Evolutionary conservation across 2,329 filamentous ascomycete species (phyloP).

Genomic region (Cladorrhinum sp.): DNA sequence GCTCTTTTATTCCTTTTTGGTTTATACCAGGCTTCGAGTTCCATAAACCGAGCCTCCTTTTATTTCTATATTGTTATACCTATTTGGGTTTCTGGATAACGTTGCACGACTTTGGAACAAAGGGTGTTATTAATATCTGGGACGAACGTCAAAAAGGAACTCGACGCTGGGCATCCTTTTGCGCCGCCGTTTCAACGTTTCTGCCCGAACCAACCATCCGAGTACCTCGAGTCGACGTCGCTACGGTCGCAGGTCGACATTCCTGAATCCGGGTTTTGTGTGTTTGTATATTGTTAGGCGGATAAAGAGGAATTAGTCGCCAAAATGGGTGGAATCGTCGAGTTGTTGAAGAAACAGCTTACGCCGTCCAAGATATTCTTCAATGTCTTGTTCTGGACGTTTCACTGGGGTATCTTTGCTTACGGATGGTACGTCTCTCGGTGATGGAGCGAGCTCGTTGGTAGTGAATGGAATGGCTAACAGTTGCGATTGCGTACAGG

Average conservation of each 20-base stretch:
- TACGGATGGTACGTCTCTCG: slow-evolving; percentile 73
- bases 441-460: neutral
- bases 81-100: slow-evolving; percentile 8
- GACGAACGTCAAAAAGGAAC: slow-evolving; percentile 7
- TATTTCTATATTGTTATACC: slow-evolving; percentile 1
- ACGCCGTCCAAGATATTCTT: slow-evolving; percentile 71
- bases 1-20: slow-evolving; percentile 44
- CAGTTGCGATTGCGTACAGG: slow-evolving; percentile 49
- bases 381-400: slow-evolving; percentile 75
- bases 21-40: slow-evolving; percentile 12
- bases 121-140: slow-evolving; percentile 15
- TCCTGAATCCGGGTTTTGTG: slow-evolving; percentile 30
- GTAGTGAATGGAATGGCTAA: slow-evolving; percentile 25
- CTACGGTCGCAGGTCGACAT: slow-evolving; percentile 56
- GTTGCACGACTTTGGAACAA: slow-evolving; percentile 5
- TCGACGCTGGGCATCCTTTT: neutral
- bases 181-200: slow-evolving; percentile 15
- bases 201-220: slow-evolving; percentile 1
- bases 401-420: slow-evolving; percentile 76
- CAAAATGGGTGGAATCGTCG: slow-evolving; percentile 39
- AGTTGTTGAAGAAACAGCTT: slow-evolving; percentile 61
- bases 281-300: slow-evolving; percentile 3
- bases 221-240: slow-evolving; percentile 28
- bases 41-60: slow-evolving; percentile 6
- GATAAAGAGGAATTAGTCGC: slow-evolving; percentile 30